Conservation (phyloP, 2,329 filamentous ascomycete species). For the Aspergillus sp. region DNA sequence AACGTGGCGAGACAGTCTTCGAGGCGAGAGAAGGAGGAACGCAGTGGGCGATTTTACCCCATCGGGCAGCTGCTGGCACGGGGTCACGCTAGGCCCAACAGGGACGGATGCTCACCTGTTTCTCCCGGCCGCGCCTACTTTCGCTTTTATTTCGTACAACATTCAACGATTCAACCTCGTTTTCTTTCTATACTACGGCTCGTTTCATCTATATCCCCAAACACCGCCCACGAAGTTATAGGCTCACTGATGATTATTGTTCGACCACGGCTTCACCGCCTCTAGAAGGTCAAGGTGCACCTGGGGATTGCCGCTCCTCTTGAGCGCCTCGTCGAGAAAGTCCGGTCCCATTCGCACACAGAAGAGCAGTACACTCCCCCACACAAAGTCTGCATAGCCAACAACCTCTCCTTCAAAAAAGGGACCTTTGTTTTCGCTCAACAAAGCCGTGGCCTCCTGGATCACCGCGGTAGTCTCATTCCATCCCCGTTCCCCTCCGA, state of each 20-base stretch:
- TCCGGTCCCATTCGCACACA: conserved; percentile 39
- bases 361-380: conserved; percentile 52
- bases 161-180: too few relatives aligned
- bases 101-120: too few relatives aligned
- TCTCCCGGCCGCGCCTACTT: too few relatives aligned
- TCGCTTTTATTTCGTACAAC: too few relatives aligned
- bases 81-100: not conserved
- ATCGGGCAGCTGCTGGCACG: not conserved
- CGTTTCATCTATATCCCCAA: too few relatives aligned
- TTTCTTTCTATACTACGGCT: too few relatives aligned
- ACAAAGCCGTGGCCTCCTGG: not conserved
- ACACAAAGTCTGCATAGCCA: conserved; percentile 60
- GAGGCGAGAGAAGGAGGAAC: not conserved
- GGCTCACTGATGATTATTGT: not conserved
- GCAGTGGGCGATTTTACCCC: not conserved
- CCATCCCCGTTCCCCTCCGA: not conserved
- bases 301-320: conserved; percentile 19
- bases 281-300: conserved; percentile 13
- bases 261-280: conserved; percentile 6
- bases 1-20: not conserved
- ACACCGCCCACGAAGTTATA: too few relatives aligned
- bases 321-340: conserved; percentile 40
- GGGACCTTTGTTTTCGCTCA: conserved; percentile 53
- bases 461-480: not conserved
- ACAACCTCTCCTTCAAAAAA: conserved; percentile 60